Percentiles rank a stretch among this genome's conserved stretches.
phyloP scores from a whole-genome alignment of 1,284 basidiomycete species.

The Cerrena zonata region DNA sequence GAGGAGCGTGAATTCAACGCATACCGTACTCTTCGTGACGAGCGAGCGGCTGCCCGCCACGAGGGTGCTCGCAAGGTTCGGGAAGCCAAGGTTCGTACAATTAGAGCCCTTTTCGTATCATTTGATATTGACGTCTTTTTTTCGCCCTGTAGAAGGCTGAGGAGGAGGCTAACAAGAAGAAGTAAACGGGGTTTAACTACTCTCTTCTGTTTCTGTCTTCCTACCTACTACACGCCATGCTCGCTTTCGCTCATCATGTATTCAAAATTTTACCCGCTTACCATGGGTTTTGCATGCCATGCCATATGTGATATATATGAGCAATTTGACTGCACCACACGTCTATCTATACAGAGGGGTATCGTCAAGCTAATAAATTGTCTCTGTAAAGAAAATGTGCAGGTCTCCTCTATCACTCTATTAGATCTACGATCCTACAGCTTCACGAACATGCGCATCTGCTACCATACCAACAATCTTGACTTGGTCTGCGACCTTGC shows the following conservation, averaged over 20 bases:
- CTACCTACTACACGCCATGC: constrained; percentile 26
- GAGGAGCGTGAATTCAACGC: constrained; percentile 90
- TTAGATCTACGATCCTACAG: too few species aligned
- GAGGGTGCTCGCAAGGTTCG: constrained; percentile 83
- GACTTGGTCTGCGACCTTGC: constrained; percentile 79
- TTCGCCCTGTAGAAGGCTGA: constrained; percentile 67
- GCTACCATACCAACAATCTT: constrained; percentile 73
- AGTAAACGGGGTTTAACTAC: constrained; percentile 46
- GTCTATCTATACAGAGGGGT: constrained; percentile 14
- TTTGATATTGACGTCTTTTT: constrained; percentile 14
- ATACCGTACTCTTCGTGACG: constrained; percentile 83
- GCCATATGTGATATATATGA: constrained; percentile 29
- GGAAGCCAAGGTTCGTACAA: constrained; percentile 64
- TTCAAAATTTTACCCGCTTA: constrained; percentile 35
- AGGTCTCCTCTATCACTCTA: too few species aligned
- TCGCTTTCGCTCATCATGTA: constrained; percentile 24
- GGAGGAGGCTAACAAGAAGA: constrained; percentile 89
- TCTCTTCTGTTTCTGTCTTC: constrained; percentile 23
- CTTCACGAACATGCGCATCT: constrained; percentile 53
- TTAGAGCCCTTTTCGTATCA: constrained; percentile 4
- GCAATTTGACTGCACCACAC: constrained; percentile 5
- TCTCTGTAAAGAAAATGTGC: too few species aligned
- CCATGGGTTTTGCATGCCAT: constrained; percentile 31
- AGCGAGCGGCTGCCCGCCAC: constrained; percentile 80
- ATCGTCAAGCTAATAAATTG: too few species aligned